These are phyloP conservation scores for Paramyrothecium roridum DNA, from an alignment of 2,329 filamentous ascomycete species.

Conservation along the genomic window DNA sequence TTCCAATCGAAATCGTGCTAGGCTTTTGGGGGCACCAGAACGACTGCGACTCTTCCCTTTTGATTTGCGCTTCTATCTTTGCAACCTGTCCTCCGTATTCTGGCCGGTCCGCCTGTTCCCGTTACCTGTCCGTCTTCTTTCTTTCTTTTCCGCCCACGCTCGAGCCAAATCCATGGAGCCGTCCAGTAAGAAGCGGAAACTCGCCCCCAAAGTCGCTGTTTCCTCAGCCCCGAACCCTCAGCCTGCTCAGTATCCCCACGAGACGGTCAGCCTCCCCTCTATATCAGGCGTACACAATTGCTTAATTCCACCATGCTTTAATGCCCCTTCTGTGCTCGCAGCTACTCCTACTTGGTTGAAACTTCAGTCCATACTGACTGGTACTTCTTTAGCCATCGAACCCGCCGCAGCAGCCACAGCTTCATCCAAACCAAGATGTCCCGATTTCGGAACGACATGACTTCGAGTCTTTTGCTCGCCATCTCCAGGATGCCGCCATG, in stretches of 20 bases:
- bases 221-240: conserved; percentile 25
- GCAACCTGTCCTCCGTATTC: not conserved
- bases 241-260: conserved; percentile 27
- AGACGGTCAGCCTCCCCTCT: conserved; percentile 27
- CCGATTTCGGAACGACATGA: conserved; percentile 50
- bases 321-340: not conserved
- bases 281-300: not conserved
- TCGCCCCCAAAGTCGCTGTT: conserved; percentile 38
- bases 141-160: conserved; percentile 10
- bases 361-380: not conserved
- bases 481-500: conserved; percentile 67
- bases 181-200: conserved; percentile 39
- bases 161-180: conserved; percentile 33
- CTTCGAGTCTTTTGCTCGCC: conserved; percentile 64
- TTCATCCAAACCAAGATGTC: conserved; percentile 36
- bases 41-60: not conserved
- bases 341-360: not conserved
- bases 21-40: not conserved
- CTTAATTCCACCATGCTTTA: no score
- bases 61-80: not conserved
- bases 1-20: not conserved
- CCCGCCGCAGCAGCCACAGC: conserved; percentile 17
- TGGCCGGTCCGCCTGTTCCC: not conserved
- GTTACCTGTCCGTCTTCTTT: not conserved
- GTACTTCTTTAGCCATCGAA: not conserved